A percentile compares a stretch with the other conserved stretches of the same genome.
These are phyloP conservation scores for Metarhizium album DNA, from an alignment of 2,329 filamentous ascomycete genomes.

Conservation along the genomic window DNA sequence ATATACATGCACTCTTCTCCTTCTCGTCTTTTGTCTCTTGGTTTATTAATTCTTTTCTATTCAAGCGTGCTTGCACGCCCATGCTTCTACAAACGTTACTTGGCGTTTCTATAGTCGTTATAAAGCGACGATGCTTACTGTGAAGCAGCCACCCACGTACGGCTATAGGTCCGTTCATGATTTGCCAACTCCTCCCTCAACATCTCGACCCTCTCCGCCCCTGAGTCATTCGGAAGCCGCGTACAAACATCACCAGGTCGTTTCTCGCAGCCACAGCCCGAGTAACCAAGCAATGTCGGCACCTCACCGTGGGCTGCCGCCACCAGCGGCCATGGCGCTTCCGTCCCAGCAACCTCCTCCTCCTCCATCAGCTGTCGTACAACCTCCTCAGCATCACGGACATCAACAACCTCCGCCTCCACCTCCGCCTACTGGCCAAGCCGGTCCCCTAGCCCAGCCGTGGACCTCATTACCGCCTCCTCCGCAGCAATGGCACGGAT, in stretches of 20 bases:
- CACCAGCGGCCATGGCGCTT: conserved; percentile 54
- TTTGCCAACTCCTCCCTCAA: conserved; percentile 46
- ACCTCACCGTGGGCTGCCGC: conserved; percentile 59
- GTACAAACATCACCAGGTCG: conserved; percentile 28
- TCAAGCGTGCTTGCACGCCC: conserved; percentile 9
- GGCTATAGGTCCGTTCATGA: conserved; percentile 53
- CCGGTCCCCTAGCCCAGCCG: conserved; percentile 26
- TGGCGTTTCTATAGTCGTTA: conserved; percentile 11
- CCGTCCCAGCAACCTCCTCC: conserved; percentile 35
- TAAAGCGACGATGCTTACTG: conserved; percentile 47
- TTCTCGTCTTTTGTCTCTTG: neutral
- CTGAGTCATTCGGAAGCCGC: conserved; percentile 37
- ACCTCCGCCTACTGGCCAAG: conserved; percentile 15
- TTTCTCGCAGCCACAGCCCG: conserved; percentile 35
- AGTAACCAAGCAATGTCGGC: conserved; percentile 52
- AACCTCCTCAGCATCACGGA: conserved; percentile 16
- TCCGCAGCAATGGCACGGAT: conserved; percentile 54
- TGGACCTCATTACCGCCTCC: conserved; percentile 49
- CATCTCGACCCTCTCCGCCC: conserved; percentile 44
- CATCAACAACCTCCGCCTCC: conserved; percentile 15
- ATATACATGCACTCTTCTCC: neutral
- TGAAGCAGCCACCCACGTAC: conserved; percentile 48
- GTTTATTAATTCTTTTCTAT: no score
- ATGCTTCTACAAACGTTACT: conserved; percentile 18
- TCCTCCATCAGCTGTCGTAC: conserved; percentile 13